Conservation (phyloP, 177 flowering plant species). For the Tripterygium wilfordii region DNA sequence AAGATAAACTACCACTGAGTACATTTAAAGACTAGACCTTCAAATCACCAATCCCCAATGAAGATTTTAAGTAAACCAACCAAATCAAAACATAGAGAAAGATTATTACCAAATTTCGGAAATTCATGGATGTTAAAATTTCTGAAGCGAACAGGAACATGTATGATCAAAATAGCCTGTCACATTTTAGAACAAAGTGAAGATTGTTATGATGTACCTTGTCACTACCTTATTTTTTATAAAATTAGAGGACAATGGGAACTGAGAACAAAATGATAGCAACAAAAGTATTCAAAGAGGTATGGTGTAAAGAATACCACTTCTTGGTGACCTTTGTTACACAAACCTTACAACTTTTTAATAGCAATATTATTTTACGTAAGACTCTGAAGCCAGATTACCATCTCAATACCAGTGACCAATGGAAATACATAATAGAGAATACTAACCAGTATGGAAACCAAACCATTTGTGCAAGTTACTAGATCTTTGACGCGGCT, state of each 20-base stretch:
- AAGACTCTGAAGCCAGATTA: background rate
- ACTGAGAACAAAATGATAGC: no score
- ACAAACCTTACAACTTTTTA: no score
- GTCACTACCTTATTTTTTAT: background rate
- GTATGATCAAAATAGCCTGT: slow-evolving; percentile 89
- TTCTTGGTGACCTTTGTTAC: no score
- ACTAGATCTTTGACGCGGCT: slow-evolving; percentile 90
- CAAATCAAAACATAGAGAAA: slow-evolving; percentile 6
- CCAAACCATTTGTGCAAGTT: slow-evolving; percentile 84
- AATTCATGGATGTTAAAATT: slow-evolving; percentile 53
- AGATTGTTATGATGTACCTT: background rate
- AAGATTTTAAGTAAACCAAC: background rate
- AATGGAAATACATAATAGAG: background rate
- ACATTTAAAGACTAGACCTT: no score
- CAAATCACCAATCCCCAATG: no score
- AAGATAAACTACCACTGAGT: no score
- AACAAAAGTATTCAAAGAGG: no score
- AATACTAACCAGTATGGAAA: slow-evolving; percentile 79
- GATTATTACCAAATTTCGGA: slow-evolving; percentile 57
- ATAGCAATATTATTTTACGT: no score
- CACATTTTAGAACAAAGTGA: slow-evolving; percentile 6
- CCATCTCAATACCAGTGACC: background rate
- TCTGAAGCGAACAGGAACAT: slow-evolving; percentile 73
- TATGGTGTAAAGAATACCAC: no score
- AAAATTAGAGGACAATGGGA: background rate